Evolutionary conservation across 352 stramenopile species (phyloP).

Genomic region (Saprolegnia diclina): DNA sequence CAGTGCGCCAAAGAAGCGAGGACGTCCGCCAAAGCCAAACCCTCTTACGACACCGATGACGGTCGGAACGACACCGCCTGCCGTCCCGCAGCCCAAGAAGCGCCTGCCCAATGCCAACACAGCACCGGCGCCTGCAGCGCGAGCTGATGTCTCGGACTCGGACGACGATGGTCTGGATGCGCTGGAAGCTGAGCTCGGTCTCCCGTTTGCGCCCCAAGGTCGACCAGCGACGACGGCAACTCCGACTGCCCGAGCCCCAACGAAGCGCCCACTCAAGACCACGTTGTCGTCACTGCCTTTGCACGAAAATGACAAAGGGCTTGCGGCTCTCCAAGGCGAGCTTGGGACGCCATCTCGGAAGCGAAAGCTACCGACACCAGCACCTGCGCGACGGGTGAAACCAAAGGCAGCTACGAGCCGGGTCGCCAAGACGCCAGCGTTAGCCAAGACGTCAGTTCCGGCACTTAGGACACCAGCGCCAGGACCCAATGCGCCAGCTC

Average conservation of each 20-base stretch:
- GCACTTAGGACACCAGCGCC: too few relatives aligned
- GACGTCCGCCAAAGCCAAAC: too few relatives aligned
- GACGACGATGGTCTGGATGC: neutral
- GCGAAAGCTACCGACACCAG: neutral
- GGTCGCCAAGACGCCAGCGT: neutral
- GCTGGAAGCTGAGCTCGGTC: slow-evolving; percentile 2
- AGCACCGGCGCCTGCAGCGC: too few relatives aligned
- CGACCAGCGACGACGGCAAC: neutral
- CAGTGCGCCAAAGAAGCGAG: too few relatives aligned
- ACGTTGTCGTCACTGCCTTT: too few relatives aligned
- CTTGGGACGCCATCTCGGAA: neutral
- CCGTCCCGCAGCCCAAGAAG: too few relatives aligned
- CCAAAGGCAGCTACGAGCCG: neutral
- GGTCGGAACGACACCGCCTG: too few relatives aligned
- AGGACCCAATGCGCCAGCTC: too few relatives aligned
- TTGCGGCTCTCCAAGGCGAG: neutral
- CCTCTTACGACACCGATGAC: too few relatives aligned
- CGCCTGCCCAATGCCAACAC: too few relatives aligned
- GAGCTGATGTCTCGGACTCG: neutral
- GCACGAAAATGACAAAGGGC: neutral
- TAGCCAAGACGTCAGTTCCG: neutral
- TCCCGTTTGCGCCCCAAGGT: neutral
- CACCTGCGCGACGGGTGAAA: neutral
- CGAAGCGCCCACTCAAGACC: too few relatives aligned
- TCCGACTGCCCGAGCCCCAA: neutral